Evolutionary conservation across 2,329 filamentous ascomycete genomes (phyloP), one percentile per base, ranked within the genome.

Genomic region (Arthrobotrys musiformis): DNA sequence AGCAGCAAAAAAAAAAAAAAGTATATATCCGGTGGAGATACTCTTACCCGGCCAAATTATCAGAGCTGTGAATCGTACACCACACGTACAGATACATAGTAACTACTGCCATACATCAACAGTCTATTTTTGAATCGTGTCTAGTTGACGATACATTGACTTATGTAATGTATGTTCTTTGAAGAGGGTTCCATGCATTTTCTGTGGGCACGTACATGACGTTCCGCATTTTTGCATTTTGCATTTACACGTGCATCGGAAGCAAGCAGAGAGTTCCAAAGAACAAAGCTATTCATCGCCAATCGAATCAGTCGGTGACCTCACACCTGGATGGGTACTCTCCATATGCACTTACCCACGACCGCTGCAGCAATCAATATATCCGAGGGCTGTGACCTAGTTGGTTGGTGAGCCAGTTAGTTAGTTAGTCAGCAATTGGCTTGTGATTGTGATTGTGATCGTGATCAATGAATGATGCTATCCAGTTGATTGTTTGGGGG

Each of bases 331-430:
- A 35, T 35, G 19, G 1, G 9, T 13, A 7, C 19, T 46, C 1
- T 26, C 30, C 5, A 35, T 35, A n/a, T n/a, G n/a, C n/a, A n/a
- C n/a, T n/a, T n/a, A n/a, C n/a, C n/a, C n/a, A n/a, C n/a, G n/a
- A n/a, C n/a, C n/a, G n/a, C n/a, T 35, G 11, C 11, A 11, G 5
- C 19, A 26, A 37, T 40, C n/a, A 33, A 9, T 37, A 26, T n/a
- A 58, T 58, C 33, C 17, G 33, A 58, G 54, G 54, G 54, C 54
- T 58, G 54, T 37, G 33, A 58, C 54, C 54, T 58, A 58, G 54
- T 30, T 58, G 50, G 50, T 33, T 40, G n/a, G 17, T 19, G n/a
- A n/a, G n/a, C n/a, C 24, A 22, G n/a, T 24, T 46, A 8, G 42
- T 4, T 44, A 8, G 40, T 19, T 44, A 44, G n/a, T n/a, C 17